A percentile compares a stretch with the other conserved stretches of the same genome.
Evolutionary conservation across 116 monocot species (phyloP).

Genomic region (Zostera marina): DNA sequence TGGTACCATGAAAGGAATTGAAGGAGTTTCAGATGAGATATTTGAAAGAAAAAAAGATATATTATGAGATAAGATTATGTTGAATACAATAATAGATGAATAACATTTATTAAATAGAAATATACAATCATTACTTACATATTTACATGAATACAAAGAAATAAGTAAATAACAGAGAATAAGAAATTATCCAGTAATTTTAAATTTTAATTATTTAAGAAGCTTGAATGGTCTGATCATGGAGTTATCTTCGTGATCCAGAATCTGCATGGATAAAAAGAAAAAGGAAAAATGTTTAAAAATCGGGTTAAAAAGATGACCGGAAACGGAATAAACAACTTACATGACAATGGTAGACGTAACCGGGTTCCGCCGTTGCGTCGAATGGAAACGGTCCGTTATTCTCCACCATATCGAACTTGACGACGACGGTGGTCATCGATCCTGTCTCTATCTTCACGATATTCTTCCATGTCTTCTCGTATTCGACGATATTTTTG

Average conservation of each 20-base stretch:
- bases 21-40: too few relatives aligned
- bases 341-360: conserved; percentile 19
- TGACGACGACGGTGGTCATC: conserved; percentile 7
- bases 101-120: too few relatives aligned
- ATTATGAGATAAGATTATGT: too few relatives aligned
- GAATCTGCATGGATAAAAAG: conserved; percentile 61
- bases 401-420: conserved; percentile 8
- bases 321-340: too few relatives aligned
- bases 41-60: too few relatives aligned
- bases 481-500: background rate
- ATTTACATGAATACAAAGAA: too few relatives aligned
- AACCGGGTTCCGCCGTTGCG: conserved; percentile 30
- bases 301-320: background rate
- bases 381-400: conserved; percentile 26
- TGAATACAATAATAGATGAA: too few relatives aligned
- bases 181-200: too few relatives aligned
- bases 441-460: conserved; percentile 4
- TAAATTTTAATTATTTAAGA: background rate
- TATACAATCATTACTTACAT: too few relatives aligned
- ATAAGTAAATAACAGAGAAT: too few relatives aligned
- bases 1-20: too few relatives aligned
- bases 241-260: conserved; percentile 75
- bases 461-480: conserved; percentile 14
- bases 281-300: too few relatives aligned
- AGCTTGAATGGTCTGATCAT: conserved; percentile 71